Percentiles rank a stretch among this genome's conserved stretches.
phyloP scores from a whole-genome alignment of 1,284 basidiomycete species.

The Ustanciosporium gigantosporum region DNA sequence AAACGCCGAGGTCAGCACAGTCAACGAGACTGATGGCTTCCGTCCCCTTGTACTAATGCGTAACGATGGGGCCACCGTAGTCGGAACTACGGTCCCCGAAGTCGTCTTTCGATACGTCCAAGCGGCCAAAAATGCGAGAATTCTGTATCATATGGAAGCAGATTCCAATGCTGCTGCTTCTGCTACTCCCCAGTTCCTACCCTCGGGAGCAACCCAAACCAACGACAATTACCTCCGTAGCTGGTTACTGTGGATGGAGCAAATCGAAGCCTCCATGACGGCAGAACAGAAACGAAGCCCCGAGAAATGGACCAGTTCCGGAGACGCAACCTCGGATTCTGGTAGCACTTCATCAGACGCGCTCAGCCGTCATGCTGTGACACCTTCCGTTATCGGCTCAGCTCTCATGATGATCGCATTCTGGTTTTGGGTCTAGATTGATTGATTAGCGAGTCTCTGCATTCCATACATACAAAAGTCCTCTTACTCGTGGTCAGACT shows the following conservation, averaged over 20 bases:
- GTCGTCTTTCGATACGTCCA: constrained; percentile 24
- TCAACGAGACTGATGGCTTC: constrained; percentile 17
- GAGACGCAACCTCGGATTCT: not conserved
- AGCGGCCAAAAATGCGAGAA: constrained; percentile 24
- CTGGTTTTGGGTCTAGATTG: not conserved
- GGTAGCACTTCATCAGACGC: too few species aligned
- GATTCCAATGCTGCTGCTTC: not conserved
- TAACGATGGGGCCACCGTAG: constrained; percentile 29
- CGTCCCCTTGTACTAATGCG: constrained; percentile 38
- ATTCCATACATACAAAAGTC: too few species aligned
- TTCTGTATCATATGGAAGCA: constrained; percentile 7
- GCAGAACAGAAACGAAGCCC: constrained; percentile 19
- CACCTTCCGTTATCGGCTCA: too few species aligned
- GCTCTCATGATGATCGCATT: not conserved
- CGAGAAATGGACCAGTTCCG: constrained; percentile 11
- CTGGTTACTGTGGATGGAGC: constrained; percentile 30
- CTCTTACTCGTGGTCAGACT: too few species aligned
- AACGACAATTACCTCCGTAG: constrained; percentile 22
- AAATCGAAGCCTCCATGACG: constrained; percentile 12
- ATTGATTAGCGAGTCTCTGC: too few species aligned
- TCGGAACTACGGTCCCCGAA: constrained; percentile 20
- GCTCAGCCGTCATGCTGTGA: too few species aligned
- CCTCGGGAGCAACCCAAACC: constrained; percentile 5
- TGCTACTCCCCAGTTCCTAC: constrained; percentile 7
- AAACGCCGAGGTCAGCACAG: not conserved